A percentile compares a stretch with the other conserved stretches of the same genome.
These are phyloP conservation scores for Zea luxurians DNA, from an alignment of 176 grass and related monocot species.

Conservation along the genomic window DNA sequence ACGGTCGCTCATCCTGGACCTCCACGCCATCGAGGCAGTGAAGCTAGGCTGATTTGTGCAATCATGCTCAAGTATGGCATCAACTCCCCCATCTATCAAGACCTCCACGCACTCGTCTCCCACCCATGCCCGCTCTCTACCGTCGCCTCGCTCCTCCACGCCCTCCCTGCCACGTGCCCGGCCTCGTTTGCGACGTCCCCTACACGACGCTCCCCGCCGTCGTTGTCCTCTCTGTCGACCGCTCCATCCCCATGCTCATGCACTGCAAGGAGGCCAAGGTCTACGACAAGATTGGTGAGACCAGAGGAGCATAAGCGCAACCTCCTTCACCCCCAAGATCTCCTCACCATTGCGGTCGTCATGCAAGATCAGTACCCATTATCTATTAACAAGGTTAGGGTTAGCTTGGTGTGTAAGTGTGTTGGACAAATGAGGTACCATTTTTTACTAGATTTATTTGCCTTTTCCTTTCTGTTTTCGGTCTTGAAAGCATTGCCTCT, in stretches of 20 bases:
- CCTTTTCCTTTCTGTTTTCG: not conserved
- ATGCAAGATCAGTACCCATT: too few species aligned
- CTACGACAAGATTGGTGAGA: conserved; percentile 41
- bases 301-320: too few species aligned
- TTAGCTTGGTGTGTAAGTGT: too few species aligned
- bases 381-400: too few species aligned
- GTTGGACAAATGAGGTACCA: not conserved
- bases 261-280: conserved; percentile 89
- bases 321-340: too few species aligned
- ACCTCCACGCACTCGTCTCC: conserved; percentile 76
- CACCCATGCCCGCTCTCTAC: conserved; percentile 64
- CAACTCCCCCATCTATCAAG: conserved; percentile 18
- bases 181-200: conserved; percentile 77
- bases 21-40: conserved; percentile 79
- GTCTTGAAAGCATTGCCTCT: not conserved
- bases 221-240: not conserved
- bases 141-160: conserved; percentile 56
- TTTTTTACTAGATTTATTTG: conserved; percentile 5
- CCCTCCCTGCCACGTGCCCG: conserved; percentile 47
- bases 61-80: conserved; percentile 78
- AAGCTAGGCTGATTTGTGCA: conserved; percentile 71
- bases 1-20: conserved; percentile 59
- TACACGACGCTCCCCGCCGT: conserved; percentile 89
- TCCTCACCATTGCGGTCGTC: too few species aligned
- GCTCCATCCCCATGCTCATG: conserved; percentile 75